phyloP scores from a whole-genome alignment of 1,284 basidiomycete genomes.

The Apiotrichum porosum region DNA sequence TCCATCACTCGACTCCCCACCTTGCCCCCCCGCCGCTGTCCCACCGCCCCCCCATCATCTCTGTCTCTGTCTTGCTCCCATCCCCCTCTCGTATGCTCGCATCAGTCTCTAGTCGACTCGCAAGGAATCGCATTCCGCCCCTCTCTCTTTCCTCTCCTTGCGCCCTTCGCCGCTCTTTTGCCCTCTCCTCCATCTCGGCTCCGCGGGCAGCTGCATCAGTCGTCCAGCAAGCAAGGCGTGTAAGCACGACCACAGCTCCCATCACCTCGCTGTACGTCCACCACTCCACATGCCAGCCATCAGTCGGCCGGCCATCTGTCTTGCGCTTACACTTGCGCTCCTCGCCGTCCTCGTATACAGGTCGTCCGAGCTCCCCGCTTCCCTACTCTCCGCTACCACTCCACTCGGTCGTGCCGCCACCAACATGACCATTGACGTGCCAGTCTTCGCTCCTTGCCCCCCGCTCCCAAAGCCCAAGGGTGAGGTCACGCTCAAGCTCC shows the following conservation, averaged over 20 bases:
- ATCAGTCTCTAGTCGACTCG: too few species aligned
- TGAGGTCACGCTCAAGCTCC: slow-evolving; percentile 55
- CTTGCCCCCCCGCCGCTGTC: too few species aligned
- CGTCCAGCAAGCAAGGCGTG: too few species aligned
- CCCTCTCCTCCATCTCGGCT: too few species aligned
- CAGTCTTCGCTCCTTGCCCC: slow-evolving; percentile 27
- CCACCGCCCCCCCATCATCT: too few species aligned
- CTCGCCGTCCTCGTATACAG: not conserved
- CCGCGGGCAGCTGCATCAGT: too few species aligned
- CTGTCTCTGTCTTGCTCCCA: too few species aligned
- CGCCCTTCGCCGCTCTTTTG: too few species aligned
- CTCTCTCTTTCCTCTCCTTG: too few species aligned
- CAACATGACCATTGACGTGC: slow-evolving; percentile 4
- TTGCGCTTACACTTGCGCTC: not conserved
- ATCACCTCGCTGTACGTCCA: not conserved
- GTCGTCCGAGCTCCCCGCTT: not conserved
- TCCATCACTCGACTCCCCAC: too few species aligned
- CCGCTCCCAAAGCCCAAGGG: slow-evolving; percentile 37
- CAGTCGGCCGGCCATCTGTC: not conserved
- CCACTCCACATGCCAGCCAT: not conserved
- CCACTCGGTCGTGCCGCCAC: not conserved
- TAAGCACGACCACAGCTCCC: not conserved
- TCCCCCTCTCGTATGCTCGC: too few species aligned
- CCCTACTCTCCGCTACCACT: not conserved
- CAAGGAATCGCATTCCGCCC: too few species aligned